Base-by-base conservation (phyloP, 345 rosid genomes). In the Citrus maxima region DNA sequence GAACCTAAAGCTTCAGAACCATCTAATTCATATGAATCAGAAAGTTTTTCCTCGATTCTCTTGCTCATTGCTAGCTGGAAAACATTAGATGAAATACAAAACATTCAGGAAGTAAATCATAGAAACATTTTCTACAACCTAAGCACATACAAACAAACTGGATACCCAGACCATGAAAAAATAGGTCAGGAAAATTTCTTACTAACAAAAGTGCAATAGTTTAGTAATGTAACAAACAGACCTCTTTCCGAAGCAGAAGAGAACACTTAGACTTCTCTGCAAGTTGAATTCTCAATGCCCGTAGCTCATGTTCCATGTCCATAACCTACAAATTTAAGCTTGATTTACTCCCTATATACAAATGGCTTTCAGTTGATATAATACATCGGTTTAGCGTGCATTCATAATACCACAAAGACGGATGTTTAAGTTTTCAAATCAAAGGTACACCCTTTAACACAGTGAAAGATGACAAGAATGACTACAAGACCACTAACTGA, bases 241-340 rank as follows among this genome's bases (percentile, higher is more conserved):
- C 98, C 95, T 89, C 90, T 82, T 87, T 92, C 74, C 87, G 90
- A 85, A 94, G 97, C 84, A 80, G 88, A 83, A 91, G 84, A 65
- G 91, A 90, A 76, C 84, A 90, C 77, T 85, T 91, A 40, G 95
- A 88, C 85, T 94, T 94, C 87, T 92, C 93, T 60, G 86, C 91
- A 80, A 92, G 95, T 85, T 92, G 98, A 84, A 77, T 84, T 84
- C 98, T 87, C 59, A 94, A 80, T 76, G 98, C 98, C 69, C 76
- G 87, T 75, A 94, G 90, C 84, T 94, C 98, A 85, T 90, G 88
- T 73, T 92, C 95, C 98, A 94, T 92, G 89, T 92, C 98, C 98
- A 91, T 92, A 56, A 92, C 98, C 98, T 94, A 81, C 77, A 83
- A 82, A 69, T 51, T 42, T 13, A 75, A 28, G 38, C 77, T 32